These are phyloP conservation scores for Penicillium alfredii DNA, from an alignment of 495 filamentous ascomycete species.

Conservation along the genomic window DNA sequence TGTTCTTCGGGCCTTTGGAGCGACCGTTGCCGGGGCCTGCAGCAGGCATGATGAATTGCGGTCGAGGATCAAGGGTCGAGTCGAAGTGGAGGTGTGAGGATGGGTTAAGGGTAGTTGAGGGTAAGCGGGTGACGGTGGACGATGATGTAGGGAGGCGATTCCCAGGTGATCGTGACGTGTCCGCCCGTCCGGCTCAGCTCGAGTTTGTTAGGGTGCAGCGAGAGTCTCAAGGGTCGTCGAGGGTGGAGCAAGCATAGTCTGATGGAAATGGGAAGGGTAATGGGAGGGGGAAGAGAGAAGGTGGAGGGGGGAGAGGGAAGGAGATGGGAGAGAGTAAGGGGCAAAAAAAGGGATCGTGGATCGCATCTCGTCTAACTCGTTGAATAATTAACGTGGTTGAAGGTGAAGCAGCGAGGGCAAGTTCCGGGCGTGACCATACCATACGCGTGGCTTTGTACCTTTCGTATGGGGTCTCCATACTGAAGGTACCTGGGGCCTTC, in stretches of 20 bases:
- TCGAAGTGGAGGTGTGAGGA: conserved; percentile 1
- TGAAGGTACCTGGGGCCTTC: too few relatives aligned
- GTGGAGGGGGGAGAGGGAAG: conserved; percentile 13
- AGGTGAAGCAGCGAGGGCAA: too few relatives aligned
- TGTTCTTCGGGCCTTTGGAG: conserved; percentile 37
- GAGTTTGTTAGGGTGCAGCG: conserved; percentile 10
- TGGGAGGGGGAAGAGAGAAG: conserved; percentile 9
- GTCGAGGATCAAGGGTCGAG: conserved; percentile 12
- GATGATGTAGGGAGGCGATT: conserved; percentile 2
- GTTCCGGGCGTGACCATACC: too few relatives aligned
- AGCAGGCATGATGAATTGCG: conserved; percentile 25
- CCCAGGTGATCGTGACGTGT: conserved; percentile 19
- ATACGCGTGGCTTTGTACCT: too few relatives aligned
- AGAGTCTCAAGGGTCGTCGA: conserved; percentile 10
- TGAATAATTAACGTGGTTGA: neutral
- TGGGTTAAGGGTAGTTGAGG: conserved; percentile 8
- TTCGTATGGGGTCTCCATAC: too few relatives aligned
- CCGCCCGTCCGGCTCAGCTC: conserved; percentile 9
- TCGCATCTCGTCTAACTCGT: conserved; percentile 14
- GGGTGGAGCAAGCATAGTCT: conserved; percentile 8
- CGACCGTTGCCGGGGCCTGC: conserved; percentile 33
- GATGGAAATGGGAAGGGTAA: conserved; percentile 11
- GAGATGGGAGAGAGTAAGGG: conserved; percentile 16
- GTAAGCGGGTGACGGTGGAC: conserved; percentile 11
- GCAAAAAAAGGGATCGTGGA: conserved; percentile 22